phyloP scores from a whole-genome alignment of 352 stramenopile genomes.

The Globisporangium cystogenes region DNA sequence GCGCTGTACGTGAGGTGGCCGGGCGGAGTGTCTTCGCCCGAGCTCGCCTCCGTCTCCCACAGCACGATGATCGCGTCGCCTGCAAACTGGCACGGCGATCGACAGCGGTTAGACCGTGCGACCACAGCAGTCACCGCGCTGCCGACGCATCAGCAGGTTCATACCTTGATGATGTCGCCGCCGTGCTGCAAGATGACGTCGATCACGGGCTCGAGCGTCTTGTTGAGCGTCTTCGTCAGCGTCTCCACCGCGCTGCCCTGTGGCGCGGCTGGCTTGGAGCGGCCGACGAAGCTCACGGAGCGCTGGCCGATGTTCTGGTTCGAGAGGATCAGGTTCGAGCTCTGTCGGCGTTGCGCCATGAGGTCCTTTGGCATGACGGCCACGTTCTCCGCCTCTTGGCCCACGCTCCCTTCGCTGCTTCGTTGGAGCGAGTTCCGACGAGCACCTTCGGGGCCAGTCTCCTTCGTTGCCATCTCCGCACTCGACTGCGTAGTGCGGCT shows the following conservation, averaged over 20 bases:
- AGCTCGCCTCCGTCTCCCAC: constrained; percentile 65
- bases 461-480: background rate
- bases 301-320: constrained; percentile 14
- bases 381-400: constrained; percentile 11
- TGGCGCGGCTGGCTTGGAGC: constrained; percentile 36
- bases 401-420: constrained; percentile 4
- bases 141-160: background rate
- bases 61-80: constrained; percentile 77
- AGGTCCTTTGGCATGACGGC: constrained; percentile 17
- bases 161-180: constrained; percentile 77
- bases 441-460: background rate
- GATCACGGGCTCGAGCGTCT: constrained; percentile 74
- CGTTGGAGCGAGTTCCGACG: constrained; percentile 4
- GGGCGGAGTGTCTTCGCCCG: constrained; percentile 21
- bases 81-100: constrained; percentile 29
- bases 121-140: background rate
- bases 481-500: background rate
- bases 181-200: constrained; percentile 67
- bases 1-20: constrained; percentile 55
- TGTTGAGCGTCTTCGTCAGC: constrained; percentile 71
- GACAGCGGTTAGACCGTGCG: background rate
- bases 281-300: constrained; percentile 40
- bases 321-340: constrained; percentile 7
- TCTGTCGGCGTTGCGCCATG: constrained; percentile 4
- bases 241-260: constrained; percentile 68